phyloP scores from a whole-genome alignment of 345 rosid species.

The Syzygium aqueum region DNA sequence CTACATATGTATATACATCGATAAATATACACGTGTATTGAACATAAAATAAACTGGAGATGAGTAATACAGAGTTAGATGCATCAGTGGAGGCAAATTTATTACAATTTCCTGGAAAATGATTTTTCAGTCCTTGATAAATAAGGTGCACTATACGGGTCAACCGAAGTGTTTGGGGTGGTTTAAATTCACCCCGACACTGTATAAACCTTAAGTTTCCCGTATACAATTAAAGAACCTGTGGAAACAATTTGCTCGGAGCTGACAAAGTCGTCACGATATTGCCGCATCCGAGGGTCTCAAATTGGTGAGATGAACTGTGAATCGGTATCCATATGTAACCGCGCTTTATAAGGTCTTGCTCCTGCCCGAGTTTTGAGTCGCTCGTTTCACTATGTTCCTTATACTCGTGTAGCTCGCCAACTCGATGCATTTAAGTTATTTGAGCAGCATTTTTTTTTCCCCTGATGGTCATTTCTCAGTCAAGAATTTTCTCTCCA shows the following conservation, averaged over 20 bases:
- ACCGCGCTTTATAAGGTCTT: neutral
- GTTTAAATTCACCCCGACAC: neutral
- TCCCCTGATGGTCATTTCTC: neutral
- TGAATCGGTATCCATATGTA: neutral
- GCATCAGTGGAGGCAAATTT: neutral
- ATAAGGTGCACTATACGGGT: neutral
- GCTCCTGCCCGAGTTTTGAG: neutral
- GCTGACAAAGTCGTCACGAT: neutral
- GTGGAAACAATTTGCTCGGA: neutral
- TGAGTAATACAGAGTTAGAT: neutral
- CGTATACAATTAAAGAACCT: neutral
- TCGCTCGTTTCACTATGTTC: neutral
- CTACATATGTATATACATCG: neutral
- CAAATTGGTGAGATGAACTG: neutral
- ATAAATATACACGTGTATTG: neutral
- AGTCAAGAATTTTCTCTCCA: conserved; percentile 83
- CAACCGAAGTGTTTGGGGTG: neutral
- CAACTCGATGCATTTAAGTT: neutral
- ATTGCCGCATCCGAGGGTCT: neutral
- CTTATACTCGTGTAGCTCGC: neutral
- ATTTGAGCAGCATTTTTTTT: neutral
- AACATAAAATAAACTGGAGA: neutral
- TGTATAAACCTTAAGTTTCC: neutral
- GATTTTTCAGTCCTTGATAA: neutral
- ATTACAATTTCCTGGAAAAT: neutral